phyloP scores from a whole-genome alignment of 2,329 filamentous ascomycete species.

The Ceratocystis lukuohia region DNA sequence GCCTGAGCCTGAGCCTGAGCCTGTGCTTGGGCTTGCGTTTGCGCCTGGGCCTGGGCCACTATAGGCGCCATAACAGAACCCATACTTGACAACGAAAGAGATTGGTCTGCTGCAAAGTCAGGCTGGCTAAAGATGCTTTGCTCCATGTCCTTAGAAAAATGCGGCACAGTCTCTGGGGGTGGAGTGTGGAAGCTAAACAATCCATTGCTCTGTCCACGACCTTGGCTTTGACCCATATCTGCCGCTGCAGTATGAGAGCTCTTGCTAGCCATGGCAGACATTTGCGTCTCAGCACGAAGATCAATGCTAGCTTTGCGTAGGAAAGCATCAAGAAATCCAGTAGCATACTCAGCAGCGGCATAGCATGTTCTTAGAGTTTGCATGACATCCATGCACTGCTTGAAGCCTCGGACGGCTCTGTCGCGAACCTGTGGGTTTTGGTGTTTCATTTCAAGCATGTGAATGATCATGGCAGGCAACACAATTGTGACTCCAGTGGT shows the following conservation, averaged over 20 bases:
- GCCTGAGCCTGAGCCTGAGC: background rate
- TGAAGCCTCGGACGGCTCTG: constrained; percentile 66
- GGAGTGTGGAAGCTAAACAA: constrained; percentile 35
- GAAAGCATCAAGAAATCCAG: constrained; percentile 82
- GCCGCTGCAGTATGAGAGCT: background rate
- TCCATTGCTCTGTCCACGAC: constrained; percentile 22
- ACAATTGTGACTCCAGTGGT: constrained; percentile 86
- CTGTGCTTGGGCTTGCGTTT: background rate
- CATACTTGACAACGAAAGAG: background rate
- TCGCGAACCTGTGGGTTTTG: constrained; percentile 58
- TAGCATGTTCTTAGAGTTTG: constrained; percentile 79
- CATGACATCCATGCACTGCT: constrained; percentile 85
- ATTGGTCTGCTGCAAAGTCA: background rate
- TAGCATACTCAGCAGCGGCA: constrained; percentile 89
- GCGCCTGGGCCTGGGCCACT: background rate
- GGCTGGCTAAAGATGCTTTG: background rate
- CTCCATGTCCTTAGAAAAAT: constrained; percentile 19
- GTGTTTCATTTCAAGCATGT: constrained; percentile 83
- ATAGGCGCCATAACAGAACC: background rate
- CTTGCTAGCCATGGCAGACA: background rate
- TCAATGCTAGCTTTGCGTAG: constrained; percentile 77
- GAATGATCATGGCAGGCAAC: constrained; percentile 84
- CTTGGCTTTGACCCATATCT: background rate
- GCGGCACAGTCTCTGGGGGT: constrained; percentile 38
- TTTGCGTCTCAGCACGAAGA: constrained; percentile 32